Evolutionary conservation across 192 early-diverging fungal species (phyloP).

Genomic region (Mortierella alpina): DNA sequence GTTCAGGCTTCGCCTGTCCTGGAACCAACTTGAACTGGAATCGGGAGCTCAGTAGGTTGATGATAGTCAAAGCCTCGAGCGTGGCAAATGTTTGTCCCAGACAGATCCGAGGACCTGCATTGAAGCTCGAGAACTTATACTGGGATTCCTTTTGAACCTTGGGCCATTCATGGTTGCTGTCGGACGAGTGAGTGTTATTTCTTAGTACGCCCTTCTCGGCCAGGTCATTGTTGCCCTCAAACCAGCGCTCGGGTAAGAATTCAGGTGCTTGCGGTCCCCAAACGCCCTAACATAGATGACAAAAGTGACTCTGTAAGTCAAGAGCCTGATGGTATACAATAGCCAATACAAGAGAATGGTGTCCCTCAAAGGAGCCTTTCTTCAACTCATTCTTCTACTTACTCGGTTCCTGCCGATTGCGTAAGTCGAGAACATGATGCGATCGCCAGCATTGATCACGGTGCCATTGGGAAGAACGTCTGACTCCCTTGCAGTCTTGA

Average conservation of each 20-base stretch:
- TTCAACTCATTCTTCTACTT: too few relatives aligned
- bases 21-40: slow-evolving; percentile 53
- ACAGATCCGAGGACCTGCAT: slow-evolving; percentile 65
- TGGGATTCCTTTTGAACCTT: slow-evolving; percentile 43
- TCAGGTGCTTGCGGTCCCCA: slow-evolving; percentile 72
- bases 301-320: too few relatives aligned
- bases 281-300: slow-evolving; percentile 17
- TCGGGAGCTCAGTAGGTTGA: slow-evolving; percentile 20
- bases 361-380: too few relatives aligned
- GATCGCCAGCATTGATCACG: slow-evolving; percentile 59
- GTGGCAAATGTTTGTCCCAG: slow-evolving; percentile 53
- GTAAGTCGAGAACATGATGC: slow-evolving; percentile 63
- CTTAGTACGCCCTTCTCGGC: slow-evolving; percentile 30
- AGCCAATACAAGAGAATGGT: too few relatives aligned
- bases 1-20: slow-evolving; percentile 29
- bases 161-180: slow-evolving; percentile 10
- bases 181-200: slow-evolving; percentile 16
- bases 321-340: too few relatives aligned
- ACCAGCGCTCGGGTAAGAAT: slow-evolving; percentile 75
- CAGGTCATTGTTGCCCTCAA: slow-evolving; percentile 27
- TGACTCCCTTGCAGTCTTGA: slow-evolving; percentile 66
- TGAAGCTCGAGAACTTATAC: slow-evolving; percentile 67
- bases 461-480: slow-evolving; percentile 72
- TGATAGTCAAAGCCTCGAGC: slow-evolving; percentile 40
- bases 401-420: slow-evolving; percentile 57